These are phyloP conservation scores for Teratosphaeriaceae sp. DNA, from an alignment of 2,329 filamentous ascomycete species.

Conservation along the genomic window DNA sequence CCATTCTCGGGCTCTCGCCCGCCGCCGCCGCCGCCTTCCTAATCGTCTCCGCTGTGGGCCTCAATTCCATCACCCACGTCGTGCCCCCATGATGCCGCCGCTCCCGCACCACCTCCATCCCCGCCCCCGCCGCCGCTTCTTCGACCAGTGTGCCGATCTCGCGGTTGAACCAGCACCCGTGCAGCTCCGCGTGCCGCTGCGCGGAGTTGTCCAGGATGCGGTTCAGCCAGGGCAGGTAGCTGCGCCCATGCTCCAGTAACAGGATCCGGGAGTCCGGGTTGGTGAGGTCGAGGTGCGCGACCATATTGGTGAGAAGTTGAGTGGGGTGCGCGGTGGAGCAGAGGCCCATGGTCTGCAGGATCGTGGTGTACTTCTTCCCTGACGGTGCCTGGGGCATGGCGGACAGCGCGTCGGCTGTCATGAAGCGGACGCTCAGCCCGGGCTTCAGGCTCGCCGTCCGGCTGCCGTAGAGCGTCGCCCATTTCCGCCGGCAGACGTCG, in stretches of 20 bases:
- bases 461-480: slow-evolving; percentile 34
- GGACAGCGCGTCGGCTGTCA: slow-evolving; percentile 38
- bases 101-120: slow-evolving; percentile 41
- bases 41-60: slow-evolving; percentile 21
- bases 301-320: slow-evolving; percentile 39
- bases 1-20: too few species aligned
- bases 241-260: slow-evolving; percentile 45
- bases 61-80: slow-evolving; percentile 44
- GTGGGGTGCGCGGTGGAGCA: slow-evolving; percentile 43
- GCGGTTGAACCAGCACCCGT: slow-evolving; percentile 49
- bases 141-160: slow-evolving; percentile 44
- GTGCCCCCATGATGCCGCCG: slow-evolving; percentile 44
- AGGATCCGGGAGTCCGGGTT: slow-evolving; percentile 41
- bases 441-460: slow-evolving; percentile 15
- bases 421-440: slow-evolving; percentile 28
- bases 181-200: slow-evolving; percentile 40
- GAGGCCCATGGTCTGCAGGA: slow-evolving; percentile 47
- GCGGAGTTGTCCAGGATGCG: slow-evolving; percentile 40
- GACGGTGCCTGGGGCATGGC: slow-evolving; percentile 36
- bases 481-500: slow-evolving; percentile 42
- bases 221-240: slow-evolving; percentile 43
- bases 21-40: slow-evolving; percentile 2
- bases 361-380: slow-evolving; percentile 39
- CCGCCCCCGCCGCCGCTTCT: slow-evolving; percentile 40
- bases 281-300: slow-evolving; percentile 29